Evolutionary conservation across 1,284 basidiomycete species (phyloP).

Genomic region (Cryptococcus jaspeensis): DNA sequence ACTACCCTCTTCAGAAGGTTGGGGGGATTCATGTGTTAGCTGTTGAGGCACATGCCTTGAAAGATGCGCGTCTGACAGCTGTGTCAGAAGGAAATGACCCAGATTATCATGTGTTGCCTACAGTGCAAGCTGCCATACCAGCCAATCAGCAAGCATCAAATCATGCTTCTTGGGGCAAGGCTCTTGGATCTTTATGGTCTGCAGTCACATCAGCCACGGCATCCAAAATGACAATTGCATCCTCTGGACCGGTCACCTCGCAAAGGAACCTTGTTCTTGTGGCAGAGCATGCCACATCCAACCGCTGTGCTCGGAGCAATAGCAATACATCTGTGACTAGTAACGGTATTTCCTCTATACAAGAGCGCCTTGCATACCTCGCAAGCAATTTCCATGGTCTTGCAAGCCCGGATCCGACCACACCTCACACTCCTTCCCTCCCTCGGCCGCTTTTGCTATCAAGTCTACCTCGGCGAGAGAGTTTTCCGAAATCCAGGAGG

Average conservation of each 20-base stretch:
- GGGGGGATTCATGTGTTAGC: conserved; percentile 32
- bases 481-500: conserved; percentile 2
- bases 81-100: conserved; percentile 26
- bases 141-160: conserved; percentile 6
- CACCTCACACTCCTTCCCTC: not conserved
- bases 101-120: conserved; percentile 12
- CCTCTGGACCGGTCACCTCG: not conserved
- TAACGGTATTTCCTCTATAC: not conserved
- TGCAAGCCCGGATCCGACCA: not conserved
- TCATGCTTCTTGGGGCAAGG: conserved; percentile 9
- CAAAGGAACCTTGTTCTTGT: not conserved
- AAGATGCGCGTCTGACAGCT: conserved; percentile 28
- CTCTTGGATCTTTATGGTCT: conserved; percentile 7
- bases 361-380: conserved; percentile 7
- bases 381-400: not conserved
- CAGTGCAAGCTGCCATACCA: not conserved
- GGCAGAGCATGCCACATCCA: not conserved
- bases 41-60: conserved; percentile 32
- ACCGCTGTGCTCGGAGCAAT: no score
- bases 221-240: not conserved
- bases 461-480: conserved; percentile 21
- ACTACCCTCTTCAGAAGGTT: conserved; percentile 31
- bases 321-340: not conserved
- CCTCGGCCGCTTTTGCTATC: conserved; percentile 30
- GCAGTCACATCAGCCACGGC: conserved; percentile 9